These are phyloP conservation scores for Sungouiozyma ichnusensis DNA, from an alignment of 805 yeast species.

Conservation along the genomic window DNA sequence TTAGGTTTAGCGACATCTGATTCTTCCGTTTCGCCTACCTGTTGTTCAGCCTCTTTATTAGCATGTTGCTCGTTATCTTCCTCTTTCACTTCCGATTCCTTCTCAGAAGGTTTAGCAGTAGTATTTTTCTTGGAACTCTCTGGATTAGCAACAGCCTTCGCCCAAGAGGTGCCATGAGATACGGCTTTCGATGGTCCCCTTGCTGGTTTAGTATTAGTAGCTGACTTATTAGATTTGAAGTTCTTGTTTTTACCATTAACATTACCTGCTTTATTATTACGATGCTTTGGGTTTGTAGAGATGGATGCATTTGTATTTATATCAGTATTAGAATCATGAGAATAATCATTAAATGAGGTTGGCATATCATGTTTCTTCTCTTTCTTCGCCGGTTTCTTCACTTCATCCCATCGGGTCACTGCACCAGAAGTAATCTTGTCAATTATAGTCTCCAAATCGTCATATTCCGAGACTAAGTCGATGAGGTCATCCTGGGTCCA, in stretches of 20 bases:
- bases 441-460: constrained; percentile 67
- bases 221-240: constrained; percentile 1
- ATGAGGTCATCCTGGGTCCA: constrained; percentile 82
- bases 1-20: constrained; percentile 6
- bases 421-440: constrained; percentile 84
- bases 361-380: constrained; percentile 30
- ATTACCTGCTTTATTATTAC: background rate
- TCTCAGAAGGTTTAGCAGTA: background rate
- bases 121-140: background rate
- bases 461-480: constrained; percentile 62
- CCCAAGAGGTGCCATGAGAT: constrained; percentile 29
- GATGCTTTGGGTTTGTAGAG: background rate
- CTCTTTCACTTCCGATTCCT: background rate
- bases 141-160: constrained; percentile 7
- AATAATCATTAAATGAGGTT: background rate
- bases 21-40: constrained; percentile 2
- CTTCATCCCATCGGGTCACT: constrained; percentile 90
- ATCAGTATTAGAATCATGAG: constrained; percentile 1
- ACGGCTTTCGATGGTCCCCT: constrained; percentile 22
- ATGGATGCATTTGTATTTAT: background rate
- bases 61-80: constrained; percentile 7
- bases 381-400: constrained; percentile 53
- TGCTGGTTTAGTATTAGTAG: constrained; percentile 9
- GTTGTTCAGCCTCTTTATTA: constrained; percentile 4
- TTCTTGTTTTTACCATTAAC: background rate